Percentiles rank a stretch among this genome's conserved stretches.
phyloP scores from a whole-genome alignment of 202 grass and related monocot genomes.

The Miscanthus sacchariflorus region DNA sequence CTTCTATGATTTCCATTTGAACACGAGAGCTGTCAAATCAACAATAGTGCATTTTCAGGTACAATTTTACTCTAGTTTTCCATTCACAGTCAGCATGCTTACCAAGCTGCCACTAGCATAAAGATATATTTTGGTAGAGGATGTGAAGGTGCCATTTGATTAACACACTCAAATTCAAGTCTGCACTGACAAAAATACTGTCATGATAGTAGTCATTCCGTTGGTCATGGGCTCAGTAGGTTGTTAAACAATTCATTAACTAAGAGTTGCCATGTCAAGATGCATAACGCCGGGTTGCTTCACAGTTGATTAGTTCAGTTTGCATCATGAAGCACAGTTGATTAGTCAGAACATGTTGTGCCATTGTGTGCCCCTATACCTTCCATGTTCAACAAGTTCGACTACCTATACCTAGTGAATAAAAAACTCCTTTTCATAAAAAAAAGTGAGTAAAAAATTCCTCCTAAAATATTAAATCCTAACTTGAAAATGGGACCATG shows the following conservation, averaged over 20 bases:
- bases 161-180: background rate
- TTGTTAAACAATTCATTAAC: background rate
- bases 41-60: conserved; percentile 98
- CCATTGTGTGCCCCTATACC: background rate
- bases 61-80: conserved; percentile 23
- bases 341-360: background rate
- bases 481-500: background rate
- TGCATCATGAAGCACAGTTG: background rate
- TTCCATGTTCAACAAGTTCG: background rate
- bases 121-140: background rate
- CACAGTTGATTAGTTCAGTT: background rate
- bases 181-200: background rate
- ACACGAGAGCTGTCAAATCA: conserved; percentile 71
- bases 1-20: conserved; percentile 88
- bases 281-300: background rate
- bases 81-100: conserved; percentile 1
- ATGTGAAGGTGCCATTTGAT: background rate
- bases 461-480: background rate
- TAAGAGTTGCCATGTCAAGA: background rate
- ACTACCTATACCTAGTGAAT: background rate
- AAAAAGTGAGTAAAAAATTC: background rate
- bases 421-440: background rate
- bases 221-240: background rate
- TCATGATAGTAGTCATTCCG: background rate
- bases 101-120: background rate